Percentiles rank a stretch among this genome's conserved stretches.
Conservation (phyloP, 2,329 filamentous ascomycete species). For the Alternaria sp. region DNA sequence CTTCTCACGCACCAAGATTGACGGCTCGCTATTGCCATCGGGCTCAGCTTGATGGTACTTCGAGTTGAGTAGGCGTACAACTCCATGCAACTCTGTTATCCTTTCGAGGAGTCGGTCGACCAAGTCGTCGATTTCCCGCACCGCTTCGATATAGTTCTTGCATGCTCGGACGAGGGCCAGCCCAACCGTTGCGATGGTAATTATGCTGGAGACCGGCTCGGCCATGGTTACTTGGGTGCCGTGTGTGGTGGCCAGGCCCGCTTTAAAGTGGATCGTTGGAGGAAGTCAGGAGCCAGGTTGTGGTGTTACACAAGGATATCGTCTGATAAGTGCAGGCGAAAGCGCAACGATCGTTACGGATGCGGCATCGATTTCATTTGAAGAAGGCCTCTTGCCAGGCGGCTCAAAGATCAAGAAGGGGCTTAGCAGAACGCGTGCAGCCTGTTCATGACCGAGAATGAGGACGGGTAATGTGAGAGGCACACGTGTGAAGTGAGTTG, state of each 20-base stretch:
- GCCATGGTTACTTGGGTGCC: constrained; percentile 16
- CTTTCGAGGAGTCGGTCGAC: neutral
- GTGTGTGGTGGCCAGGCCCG: neutral
- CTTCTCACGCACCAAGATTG: constrained; percentile 5
- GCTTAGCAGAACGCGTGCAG: constrained; percentile 11
- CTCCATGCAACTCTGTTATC: constrained; percentile 9
- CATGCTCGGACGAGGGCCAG: constrained; percentile 16
- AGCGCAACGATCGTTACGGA: neutral
- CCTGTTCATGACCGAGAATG: neutral
- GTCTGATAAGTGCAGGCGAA: neutral
- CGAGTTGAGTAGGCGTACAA: constrained; percentile 12
- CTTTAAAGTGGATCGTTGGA: neutral
- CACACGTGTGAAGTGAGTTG: neutral
- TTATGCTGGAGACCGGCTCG: constrained; percentile 17
- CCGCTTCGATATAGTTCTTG: constrained; percentile 13
- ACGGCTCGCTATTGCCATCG: constrained; percentile 1
- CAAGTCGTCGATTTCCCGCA: constrained; percentile 7
- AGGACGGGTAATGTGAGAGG: neutral
- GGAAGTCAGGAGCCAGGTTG: neutral
- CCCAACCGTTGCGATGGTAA: constrained; percentile 18
- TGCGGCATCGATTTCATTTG: neutral
- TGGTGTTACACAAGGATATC: neutral
- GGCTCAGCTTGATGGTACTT: constrained; percentile 7
- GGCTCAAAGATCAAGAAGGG: neutral
- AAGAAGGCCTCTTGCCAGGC: neutral